Base-by-base conservation (phyloP, 129 eudicot species). In the Lactuca saligna region DNA sequence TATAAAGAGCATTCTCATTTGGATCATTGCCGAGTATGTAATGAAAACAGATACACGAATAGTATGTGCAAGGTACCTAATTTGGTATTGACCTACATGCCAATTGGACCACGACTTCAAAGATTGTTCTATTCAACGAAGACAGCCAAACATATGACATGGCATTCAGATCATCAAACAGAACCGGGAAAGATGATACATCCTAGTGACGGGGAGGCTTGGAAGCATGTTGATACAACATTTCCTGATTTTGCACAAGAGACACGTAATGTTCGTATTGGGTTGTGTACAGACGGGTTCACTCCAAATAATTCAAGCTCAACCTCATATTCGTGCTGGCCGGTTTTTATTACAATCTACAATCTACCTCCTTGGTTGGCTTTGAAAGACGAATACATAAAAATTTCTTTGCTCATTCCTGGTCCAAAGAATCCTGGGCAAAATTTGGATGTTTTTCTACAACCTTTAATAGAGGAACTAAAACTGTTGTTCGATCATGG, bases 221-320 rank as follows among this genome's bases (percentile, higher is more conserved):
- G 59, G 72, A 64, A 78, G 53, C 54, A 34, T 58, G 73, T 72
- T 44, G 71, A 79, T 17, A 17, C 20, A 6, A 66, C 3, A 17
- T 6, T 56, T 35, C 83, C 67, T 0, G 2, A 20, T 1, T 78
- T 78, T 72, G 67, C 49, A 0, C 6, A 12, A 8, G 70, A 72
- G 29, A 61, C 69, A 6, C 65, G 71, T 0, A 73, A 73, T 60
- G 75, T 79, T 17, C 55, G 65, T 7, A 14, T 32, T 66, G 5
- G 83, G 75, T 49, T 79, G 35, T 79, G 79, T 20, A 57, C 75
- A 0, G 79, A 78, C 53, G 81, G 81, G 1, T 68, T 69, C 9
- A 14, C 37, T 3, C 76, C 75, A 29, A 59, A 54, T 32, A 34
- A 15, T 6, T 53, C 38, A 34, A 50, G 17, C 37, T 33, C 65